Evolutionary conservation across 495 filamentous ascomycete species (phyloP).

Genomic region (Neurospora sublineolata): DNA sequence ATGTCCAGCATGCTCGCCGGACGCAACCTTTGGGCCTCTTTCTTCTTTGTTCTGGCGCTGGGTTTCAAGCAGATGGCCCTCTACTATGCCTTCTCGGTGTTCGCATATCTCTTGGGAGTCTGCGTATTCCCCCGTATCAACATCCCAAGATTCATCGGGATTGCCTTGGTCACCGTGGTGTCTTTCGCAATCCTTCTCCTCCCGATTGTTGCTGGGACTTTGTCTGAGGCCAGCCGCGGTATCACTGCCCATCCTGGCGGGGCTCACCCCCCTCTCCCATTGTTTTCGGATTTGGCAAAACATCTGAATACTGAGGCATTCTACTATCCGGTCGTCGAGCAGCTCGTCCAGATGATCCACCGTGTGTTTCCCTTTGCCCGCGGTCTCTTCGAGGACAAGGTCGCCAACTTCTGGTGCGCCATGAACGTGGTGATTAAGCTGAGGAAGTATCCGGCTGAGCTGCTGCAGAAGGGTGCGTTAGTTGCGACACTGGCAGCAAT

Average conservation of each 20-base stretch:
- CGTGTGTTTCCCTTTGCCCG: conserved; percentile 91
- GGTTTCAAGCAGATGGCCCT: conserved; percentile 99
- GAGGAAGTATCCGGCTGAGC: conserved; percentile 47
- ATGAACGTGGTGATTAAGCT: conserved; percentile 83
- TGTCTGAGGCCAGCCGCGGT: conserved; percentile 46
- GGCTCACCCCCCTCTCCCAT: conserved; percentile 42
- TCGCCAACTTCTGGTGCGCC: conserved; percentile 95
- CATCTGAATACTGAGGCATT: conserved; percentile 49
- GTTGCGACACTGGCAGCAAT: conserved; percentile 66
- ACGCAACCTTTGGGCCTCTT: conserved; percentile 71
- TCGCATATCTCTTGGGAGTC: conserved; percentile 78
- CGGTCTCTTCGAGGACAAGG: conserved; percentile 95
- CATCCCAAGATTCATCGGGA: conserved; percentile 56
- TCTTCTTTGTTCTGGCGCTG: conserved; percentile 88
- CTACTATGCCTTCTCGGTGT: conserved; percentile 88
- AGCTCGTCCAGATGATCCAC: conserved; percentile 68
- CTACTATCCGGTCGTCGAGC: conserved; percentile 62
- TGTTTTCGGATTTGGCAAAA: conserved; percentile 45
- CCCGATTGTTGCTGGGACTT: conserved; percentile 56
- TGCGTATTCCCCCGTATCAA: conserved; percentile 68
- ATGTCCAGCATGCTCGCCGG: conserved; percentile 81
- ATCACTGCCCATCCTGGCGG: conserved; percentile 37
- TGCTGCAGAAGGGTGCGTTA: conserved; percentile 70
- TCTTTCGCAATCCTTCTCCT: conserved; percentile 66
- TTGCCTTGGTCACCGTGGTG: conserved; percentile 57